phyloP scores from a whole-genome alignment of 2,329 filamentous ascomycete species.

The Penicillium janthinellum region DNA sequence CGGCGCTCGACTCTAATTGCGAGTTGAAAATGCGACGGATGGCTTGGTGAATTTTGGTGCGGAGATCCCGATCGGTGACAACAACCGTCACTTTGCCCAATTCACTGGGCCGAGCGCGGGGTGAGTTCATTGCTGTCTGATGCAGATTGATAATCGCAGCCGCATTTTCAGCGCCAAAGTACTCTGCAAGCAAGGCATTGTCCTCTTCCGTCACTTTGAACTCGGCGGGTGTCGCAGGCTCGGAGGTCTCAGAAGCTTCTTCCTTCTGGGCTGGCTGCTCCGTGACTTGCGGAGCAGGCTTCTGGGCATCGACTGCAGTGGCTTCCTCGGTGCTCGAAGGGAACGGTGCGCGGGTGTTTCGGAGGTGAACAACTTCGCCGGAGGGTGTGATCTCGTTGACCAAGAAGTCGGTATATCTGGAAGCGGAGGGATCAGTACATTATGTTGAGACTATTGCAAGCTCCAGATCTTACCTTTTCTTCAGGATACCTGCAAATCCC shows the following conservation, averaged over 20 bases:
- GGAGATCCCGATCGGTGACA: constrained; percentile 62
- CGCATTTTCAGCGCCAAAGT: constrained; percentile 56
- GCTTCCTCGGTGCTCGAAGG: constrained; percentile 13
- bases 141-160: constrained; percentile 59
- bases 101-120: constrained; percentile 57
- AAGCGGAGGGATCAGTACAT: neutral
- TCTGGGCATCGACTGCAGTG: neutral
- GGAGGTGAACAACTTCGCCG: constrained; percentile 75
- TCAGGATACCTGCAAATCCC: constrained; percentile 66
- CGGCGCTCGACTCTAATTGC: constrained; percentile 74
- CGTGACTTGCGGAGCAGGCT: constrained; percentile 11
- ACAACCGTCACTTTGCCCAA: constrained; percentile 57
- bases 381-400: constrained; percentile 84
- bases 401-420: constrained; percentile 83
- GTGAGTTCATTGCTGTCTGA: constrained; percentile 54
- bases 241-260: constrained; percentile 12
- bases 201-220: constrained; percentile 50
- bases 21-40: constrained; percentile 80
- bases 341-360: constrained; percentile 44
- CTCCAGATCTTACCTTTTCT: constrained; percentile 57
- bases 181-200: constrained; percentile 43
- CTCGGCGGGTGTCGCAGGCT: constrained; percentile 20
- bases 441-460: neutral
- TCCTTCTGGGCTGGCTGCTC: constrained; percentile 18
- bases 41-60: constrained; percentile 64